These are phyloP conservation scores for Elymus sibiricus DNA, from an alignment of 176 grass and related monocot genomes.

Conservation along the genomic window DNA sequence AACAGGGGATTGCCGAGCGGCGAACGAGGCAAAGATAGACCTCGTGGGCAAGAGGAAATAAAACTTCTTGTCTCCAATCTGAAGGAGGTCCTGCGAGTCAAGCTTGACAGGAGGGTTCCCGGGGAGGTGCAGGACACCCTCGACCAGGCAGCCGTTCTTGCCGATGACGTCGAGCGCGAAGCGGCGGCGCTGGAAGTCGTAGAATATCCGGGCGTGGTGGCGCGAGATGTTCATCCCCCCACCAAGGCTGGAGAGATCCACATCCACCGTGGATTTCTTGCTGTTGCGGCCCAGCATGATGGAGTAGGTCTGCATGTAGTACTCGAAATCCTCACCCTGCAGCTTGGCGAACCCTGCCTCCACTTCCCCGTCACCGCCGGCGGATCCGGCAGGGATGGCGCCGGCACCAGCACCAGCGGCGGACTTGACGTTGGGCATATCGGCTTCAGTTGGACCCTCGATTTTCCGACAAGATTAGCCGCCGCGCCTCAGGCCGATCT, in stretches of 20 bases:
- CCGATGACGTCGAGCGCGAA: slow-evolving; percentile 92
- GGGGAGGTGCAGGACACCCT: slow-evolving; percentile 77
- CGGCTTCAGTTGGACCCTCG: background rate
- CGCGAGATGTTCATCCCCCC: slow-evolving; percentile 92
- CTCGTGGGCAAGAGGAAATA: slow-evolving; percentile 81
- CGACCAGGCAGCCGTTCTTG: slow-evolving; percentile 83
- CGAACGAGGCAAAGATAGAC: slow-evolving; percentile 70
- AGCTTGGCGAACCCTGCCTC: slow-evolving; percentile 91
- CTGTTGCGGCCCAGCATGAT: slow-evolving; percentile 91
- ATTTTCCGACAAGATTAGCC: no score
- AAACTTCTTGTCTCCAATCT: slow-evolving; percentile 94
- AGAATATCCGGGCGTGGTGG: slow-evolving; percentile 87
- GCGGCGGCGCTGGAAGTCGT: slow-evolving; percentile 80
- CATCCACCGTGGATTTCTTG: slow-evolving; percentile 84
- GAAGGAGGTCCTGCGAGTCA: slow-evolving; percentile 82
- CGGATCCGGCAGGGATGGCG: slow-evolving; percentile 22
- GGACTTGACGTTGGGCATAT: slow-evolving; percentile 17
- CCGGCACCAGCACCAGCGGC: background rate
- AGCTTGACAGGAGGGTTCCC: slow-evolving; percentile 76
- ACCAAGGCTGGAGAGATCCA: slow-evolving; percentile 78
- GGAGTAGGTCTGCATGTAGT: slow-evolving; percentile 97
- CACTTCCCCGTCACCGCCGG: slow-evolving; percentile 37
- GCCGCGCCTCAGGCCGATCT: background rate
- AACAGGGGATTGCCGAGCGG: slow-evolving; percentile 28
- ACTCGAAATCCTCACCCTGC: slow-evolving; percentile 94